Conservation (phyloP, 257 asterid genomes). For the Eucommia ulmoides region DNA sequence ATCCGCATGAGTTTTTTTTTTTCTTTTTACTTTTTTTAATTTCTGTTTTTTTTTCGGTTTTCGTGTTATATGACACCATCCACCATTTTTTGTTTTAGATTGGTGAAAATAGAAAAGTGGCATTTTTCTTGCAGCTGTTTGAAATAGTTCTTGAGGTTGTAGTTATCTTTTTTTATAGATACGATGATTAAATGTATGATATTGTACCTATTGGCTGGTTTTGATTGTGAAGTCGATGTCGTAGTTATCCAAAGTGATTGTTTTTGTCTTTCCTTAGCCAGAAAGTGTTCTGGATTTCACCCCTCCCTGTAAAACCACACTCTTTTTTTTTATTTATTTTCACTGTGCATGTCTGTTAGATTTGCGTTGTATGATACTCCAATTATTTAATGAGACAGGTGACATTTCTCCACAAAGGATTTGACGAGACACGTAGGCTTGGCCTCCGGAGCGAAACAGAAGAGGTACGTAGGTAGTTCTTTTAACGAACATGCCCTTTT, state of each 20-base stretch:
- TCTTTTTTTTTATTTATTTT: conserved; percentile 4
- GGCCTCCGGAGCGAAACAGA: conserved; percentile 86
- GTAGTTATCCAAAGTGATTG: too few species aligned
- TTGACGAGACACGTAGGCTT: conserved; percentile 96
- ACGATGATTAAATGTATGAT: neutral
- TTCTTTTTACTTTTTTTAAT: too few species aligned
- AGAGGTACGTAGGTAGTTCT: conserved; percentile 54
- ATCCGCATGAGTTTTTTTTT: too few species aligned
- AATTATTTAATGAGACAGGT: conserved; percentile 35
- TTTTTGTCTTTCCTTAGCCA: too few species aligned
- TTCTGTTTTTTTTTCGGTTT: too few species aligned
- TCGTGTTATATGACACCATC: too few species aligned
- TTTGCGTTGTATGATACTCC: conserved; percentile 10
- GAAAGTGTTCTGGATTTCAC: too few species aligned
- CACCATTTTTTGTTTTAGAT: neutral
- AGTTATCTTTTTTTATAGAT: neutral
- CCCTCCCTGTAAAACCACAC: neutral
- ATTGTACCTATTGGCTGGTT: neutral
- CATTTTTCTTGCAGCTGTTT: neutral
- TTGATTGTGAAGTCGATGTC: too few species aligned
- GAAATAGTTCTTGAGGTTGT: neutral
- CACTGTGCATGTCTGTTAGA: conserved; percentile 6
- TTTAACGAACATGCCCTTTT: neutral
- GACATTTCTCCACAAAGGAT: conserved; percentile 92
- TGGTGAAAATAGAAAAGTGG: neutral